phyloP scores from a whole-genome alignment of 352 stramenopile species.

The Pythium vanterpoolii region DNA sequence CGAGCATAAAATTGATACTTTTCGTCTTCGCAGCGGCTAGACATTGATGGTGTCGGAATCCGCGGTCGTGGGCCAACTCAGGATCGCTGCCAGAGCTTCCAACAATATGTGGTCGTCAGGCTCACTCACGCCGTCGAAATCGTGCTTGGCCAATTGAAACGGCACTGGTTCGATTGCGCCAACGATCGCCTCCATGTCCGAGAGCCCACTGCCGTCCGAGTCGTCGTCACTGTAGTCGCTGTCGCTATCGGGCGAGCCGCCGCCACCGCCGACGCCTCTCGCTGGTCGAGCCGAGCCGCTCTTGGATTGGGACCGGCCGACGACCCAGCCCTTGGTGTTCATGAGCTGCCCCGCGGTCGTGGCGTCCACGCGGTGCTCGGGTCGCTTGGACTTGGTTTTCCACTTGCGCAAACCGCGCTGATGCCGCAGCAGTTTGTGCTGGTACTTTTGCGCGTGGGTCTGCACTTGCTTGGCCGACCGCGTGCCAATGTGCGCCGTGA shows the following conservation, averaged over 20 bases:
- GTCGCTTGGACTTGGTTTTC: slow-evolving; percentile 40
- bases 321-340: neutral
- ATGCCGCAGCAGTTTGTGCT: slow-evolving; percentile 75
- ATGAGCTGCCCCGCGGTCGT: slow-evolving; percentile 12
- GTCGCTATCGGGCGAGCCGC: neutral
- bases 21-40: no score
- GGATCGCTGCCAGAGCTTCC: neutral
- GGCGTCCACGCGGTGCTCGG: slow-evolving; percentile 16
- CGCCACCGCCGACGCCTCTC: neutral
- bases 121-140: neutral
- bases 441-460: slow-evolving; percentile 82
- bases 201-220: slow-evolving; percentile 1
- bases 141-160: neutral
- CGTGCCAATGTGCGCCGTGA: slow-evolving; percentile 65
- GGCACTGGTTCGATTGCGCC: neutral
- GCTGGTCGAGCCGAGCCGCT: slow-evolving; percentile 26
- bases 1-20: no score
- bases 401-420: slow-evolving; percentile 25
- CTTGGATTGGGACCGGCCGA: slow-evolving; percentile 25
- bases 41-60: no score
- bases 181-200: neutral
- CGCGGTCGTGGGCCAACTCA: neutral
- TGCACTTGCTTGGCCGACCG: slow-evolving; percentile 78
- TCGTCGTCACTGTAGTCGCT: neutral
- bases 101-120: neutral